A percentile compares a stretch with the other conserved stretches of the same genome.
phyloP scores from a whole-genome alignment of 1,284 basidiomycete species.

The Ceratobasidium sp. region DNA sequence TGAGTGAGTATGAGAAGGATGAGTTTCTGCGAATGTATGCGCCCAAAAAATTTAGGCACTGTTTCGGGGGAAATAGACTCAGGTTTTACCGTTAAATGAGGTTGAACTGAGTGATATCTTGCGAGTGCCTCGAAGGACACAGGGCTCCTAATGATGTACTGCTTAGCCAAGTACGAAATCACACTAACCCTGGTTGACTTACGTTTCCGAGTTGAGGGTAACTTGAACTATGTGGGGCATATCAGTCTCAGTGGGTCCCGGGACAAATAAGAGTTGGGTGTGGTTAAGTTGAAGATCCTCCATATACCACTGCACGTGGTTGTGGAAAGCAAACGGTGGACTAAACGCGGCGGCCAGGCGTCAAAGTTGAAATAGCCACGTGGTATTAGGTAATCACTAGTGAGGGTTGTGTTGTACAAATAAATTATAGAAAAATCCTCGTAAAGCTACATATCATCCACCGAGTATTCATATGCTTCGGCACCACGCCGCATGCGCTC shows the following conservation, averaged over 20 bases:
- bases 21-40: constrained; percentile 41
- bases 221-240: constrained; percentile 28
- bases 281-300: constrained; percentile 38
- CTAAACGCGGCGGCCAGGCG: too few relatives aligned
- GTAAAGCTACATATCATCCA: constrained; percentile 82
- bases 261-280: constrained; percentile 32
- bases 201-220: constrained; percentile 31
- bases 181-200: not conserved
- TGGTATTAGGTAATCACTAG: constrained; percentile 16
- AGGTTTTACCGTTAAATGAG: constrained; percentile 18
- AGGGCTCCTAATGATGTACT: not conserved
- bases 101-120: constrained; percentile 26
- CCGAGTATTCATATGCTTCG: constrained; percentile 81
- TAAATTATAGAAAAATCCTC: constrained; percentile 21
- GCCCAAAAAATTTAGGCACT: not conserved
- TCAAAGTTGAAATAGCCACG: too few relatives aligned
- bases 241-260: constrained; percentile 20
- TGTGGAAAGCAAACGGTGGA: too few relatives aligned
- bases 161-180: not conserved
- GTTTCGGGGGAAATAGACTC: not conserved
- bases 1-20: constrained; percentile 25
- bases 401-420: not conserved
- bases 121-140: constrained; percentile 23
- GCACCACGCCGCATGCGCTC: constrained; percentile 68
- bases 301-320: constrained; percentile 37